phyloP scores from a whole-genome alignment of 106 monocot genomes.

The Acorus gramineus region DNA sequence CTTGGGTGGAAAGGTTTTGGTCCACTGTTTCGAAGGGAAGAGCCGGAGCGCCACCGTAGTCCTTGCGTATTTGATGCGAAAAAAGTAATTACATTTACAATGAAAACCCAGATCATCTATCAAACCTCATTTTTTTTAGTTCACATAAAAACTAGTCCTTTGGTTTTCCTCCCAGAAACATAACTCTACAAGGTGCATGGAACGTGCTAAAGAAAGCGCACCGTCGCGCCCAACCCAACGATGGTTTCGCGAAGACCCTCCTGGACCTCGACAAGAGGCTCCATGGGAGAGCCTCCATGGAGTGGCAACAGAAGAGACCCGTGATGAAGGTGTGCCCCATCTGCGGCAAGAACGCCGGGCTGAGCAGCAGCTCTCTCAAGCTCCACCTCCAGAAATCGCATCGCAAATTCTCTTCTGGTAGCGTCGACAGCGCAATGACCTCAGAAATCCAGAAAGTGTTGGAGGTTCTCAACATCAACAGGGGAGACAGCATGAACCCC shows the following conservation, averaged over 20 bases:
- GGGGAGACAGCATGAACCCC: slow-evolving; percentile 32
- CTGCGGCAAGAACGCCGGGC: slow-evolving; percentile 70
- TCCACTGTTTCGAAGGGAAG: slow-evolving; percentile 96
- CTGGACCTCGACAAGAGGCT: slow-evolving; percentile 51
- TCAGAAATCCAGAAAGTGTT: slow-evolving; percentile 62
- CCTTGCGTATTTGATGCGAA: slow-evolving; percentile 73
- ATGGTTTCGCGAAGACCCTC: slow-evolving; percentile 64
- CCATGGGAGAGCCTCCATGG: slow-evolving; percentile 71
- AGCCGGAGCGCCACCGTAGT: slow-evolving; percentile 88
- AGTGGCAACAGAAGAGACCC: slow-evolving; percentile 75
- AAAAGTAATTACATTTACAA: slow-evolving; percentile 38
- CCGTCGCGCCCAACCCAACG: slow-evolving; percentile 79
- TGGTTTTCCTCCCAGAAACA: slow-evolving; percentile 27
- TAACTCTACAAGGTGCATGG: slow-evolving; percentile 68
- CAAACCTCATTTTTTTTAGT: neutral
- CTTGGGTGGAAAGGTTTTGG: slow-evolving; percentile 56
- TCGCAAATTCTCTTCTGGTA: slow-evolving; percentile 55
- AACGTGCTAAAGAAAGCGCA: slow-evolving; percentile 60
- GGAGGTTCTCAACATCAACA: slow-evolving; percentile 30
- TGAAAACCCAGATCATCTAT: too few species aligned
- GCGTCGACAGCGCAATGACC: slow-evolving; percentile 78
- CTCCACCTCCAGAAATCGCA: slow-evolving; percentile 86
- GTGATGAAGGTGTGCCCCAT: slow-evolving; percentile 84
- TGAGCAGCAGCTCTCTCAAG: slow-evolving; percentile 88
- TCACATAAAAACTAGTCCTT: neutral